Conservation (phyloP, 2,329 filamentous ascomycete species). For the Fusarium decemcellulare region DNA sequence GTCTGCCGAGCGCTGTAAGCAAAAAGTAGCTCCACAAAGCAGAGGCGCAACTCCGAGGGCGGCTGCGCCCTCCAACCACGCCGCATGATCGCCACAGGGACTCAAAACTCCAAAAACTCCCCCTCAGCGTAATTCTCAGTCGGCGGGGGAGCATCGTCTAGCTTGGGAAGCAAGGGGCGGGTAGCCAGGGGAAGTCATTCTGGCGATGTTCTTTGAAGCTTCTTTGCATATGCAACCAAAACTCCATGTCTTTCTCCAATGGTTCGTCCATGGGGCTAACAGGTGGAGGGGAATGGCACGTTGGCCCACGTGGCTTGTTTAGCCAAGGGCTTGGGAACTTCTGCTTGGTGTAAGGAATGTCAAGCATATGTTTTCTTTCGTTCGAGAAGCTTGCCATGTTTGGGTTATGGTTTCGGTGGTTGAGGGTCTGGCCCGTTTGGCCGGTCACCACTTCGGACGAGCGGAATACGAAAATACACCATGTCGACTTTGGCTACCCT, state of each 20-base stretch:
- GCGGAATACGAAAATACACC: not conserved
- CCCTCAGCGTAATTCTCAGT: not conserved
- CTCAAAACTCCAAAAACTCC: not conserved
- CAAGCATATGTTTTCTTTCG: not conserved
- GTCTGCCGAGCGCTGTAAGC: not conserved
- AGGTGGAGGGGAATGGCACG: not conserved
- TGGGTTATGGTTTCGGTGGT: not conserved
- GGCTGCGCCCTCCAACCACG: not conserved
- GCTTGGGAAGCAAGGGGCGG: not conserved
- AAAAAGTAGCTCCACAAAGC: not conserved
- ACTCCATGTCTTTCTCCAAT: constrained; percentile 30
- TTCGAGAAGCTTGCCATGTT: constrained; percentile 7
- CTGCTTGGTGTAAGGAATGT: not conserved
- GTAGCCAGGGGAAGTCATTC: not conserved
- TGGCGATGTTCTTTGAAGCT: not conserved
- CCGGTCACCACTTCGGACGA: constrained; percentile 5
- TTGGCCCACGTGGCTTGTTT: constrained; percentile 1
- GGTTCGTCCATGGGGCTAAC: constrained; percentile 5
- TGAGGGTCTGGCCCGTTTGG: not conserved
- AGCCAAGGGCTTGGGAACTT: not conserved
- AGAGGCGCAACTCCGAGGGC: not conserved
- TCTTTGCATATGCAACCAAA: constrained; percentile 17
- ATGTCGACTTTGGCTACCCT: not conserved
- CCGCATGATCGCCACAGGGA: not conserved
- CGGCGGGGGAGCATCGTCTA: not conserved